A percentile compares a stretch with the other conserved stretches of the same genome.
Evolutionary conservation across 352 stramenopile genomes (phyloP).

Genomic region (Globisporangium recalcitrans): DNA sequence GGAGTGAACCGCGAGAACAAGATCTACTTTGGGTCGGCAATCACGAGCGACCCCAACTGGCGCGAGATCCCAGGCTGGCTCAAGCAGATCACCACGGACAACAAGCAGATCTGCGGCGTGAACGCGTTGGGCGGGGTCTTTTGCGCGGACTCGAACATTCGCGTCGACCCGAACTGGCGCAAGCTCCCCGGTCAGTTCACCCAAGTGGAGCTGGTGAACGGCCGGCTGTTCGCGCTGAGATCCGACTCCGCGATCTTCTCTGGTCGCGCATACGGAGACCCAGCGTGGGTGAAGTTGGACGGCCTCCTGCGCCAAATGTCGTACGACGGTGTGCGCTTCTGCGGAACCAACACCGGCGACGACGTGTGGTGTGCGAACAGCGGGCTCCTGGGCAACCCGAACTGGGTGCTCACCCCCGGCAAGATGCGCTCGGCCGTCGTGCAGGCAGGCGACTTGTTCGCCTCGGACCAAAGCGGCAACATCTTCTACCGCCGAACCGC

Average conservation of each 20-base stretch:
- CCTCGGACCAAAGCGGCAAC: not conserved
- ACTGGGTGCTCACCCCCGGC: slow-evolving; percentile 11
- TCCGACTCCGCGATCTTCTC: not conserved
- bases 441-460: slow-evolving; percentile 17
- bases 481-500: slow-evolving; percentile 10
- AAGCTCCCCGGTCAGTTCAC: slow-evolving; percentile 11
- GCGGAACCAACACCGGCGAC: slow-evolving; percentile 12
- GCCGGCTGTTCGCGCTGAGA: slow-evolving; percentile 8
- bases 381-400: slow-evolving; percentile 6
- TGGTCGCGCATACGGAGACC: slow-evolving; percentile 7
- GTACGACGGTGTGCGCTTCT: slow-evolving; percentile 18
- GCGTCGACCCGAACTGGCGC: slow-evolving; percentile 11
- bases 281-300: slow-evolving; percentile 12
- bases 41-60: slow-evolving; percentile 12
- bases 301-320: slow-evolving; percentile 11
- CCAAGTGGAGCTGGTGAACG: slow-evolving; percentile 19
- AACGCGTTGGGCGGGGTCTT: not conserved
- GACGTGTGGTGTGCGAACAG: slow-evolving; percentile 15
- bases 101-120: slow-evolving; percentile 23
- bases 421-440: slow-evolving; percentile 9
- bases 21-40: slow-evolving; percentile 9
- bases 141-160: slow-evolving; percentile 17
- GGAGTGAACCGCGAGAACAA: slow-evolving; percentile 14
- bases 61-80: slow-evolving; percentile 7
- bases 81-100: slow-evolving; percentile 24